Evolutionary conservation across 768 basidiomycete genomes (phyloP).

Genomic region (Russula ochroleuca): DNA sequence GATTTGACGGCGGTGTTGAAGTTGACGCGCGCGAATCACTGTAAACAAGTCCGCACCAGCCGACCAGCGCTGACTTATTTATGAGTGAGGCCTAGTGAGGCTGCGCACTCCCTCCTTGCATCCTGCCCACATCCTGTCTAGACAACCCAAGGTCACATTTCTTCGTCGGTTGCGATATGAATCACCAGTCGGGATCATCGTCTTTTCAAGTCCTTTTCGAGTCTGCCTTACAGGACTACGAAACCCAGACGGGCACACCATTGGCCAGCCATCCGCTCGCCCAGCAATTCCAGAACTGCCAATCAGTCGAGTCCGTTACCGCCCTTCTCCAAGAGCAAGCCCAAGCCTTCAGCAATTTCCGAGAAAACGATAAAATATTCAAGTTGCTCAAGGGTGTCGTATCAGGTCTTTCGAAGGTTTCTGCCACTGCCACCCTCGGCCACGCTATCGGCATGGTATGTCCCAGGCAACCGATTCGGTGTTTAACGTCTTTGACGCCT

Average conservation of each 20-base stretch:
- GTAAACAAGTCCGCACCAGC: too few species aligned
- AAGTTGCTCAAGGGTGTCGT: background rate
- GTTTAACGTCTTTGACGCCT: slow-evolving; percentile 30
- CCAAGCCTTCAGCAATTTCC: background rate
- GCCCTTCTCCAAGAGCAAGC: too few species aligned
- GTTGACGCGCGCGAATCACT: too few species aligned
- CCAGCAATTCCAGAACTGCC: background rate
- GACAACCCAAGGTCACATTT: too few species aligned
- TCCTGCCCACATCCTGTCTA: too few species aligned
- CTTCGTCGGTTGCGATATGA: too few species aligned
- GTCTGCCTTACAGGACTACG: background rate
- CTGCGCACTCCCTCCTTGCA: too few species aligned
- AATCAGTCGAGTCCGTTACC: background rate
- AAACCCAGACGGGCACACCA: too few species aligned
- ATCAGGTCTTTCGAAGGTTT: background rate
- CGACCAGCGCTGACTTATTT: too few species aligned
- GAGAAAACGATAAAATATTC: background rate
- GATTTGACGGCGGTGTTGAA: too few species aligned
- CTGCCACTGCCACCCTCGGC: background rate
- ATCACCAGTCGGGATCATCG: background rate
- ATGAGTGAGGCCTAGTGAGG: too few species aligned
- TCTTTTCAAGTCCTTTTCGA: background rate
- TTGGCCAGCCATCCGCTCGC: too few species aligned
- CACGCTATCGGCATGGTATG: background rate
- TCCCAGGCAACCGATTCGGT: background rate